Percentiles rank a stretch among this genome's conserved stretches.
phyloP scores from a whole-genome alignment of 176 grass and related monocot species.

The Aegilops longissima region DNA sequence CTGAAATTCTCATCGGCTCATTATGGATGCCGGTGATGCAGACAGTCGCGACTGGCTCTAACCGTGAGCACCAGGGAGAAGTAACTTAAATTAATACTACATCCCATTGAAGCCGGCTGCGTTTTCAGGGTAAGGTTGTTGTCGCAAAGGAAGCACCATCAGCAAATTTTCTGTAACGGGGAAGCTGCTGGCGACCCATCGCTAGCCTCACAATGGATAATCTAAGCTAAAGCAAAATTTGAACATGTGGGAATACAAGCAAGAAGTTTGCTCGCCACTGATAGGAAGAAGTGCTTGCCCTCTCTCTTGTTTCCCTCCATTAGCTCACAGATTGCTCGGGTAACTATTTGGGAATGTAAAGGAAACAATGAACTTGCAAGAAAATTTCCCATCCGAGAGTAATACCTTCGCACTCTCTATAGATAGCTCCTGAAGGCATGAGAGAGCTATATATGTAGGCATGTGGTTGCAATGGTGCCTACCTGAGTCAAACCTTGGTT shows the following conservation, averaged over 20 bases:
- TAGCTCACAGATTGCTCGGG: background rate
- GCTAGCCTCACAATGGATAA: background rate
- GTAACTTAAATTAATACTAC: no score
- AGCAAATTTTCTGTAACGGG: background rate
- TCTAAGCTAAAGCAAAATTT: background rate
- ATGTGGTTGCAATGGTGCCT: background rate
- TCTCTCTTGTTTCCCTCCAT: background rate
- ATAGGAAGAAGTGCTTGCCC: background rate
- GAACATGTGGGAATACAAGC: background rate
- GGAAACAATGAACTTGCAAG: background rate
- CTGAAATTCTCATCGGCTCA: no score
- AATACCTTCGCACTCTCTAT: background rate
- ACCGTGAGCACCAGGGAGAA: no score
- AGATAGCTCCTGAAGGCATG: background rate
- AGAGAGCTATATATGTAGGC: background rate
- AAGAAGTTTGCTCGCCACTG: background rate
- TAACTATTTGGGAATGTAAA: background rate
- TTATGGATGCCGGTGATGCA: no score
- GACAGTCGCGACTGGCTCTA: no score
- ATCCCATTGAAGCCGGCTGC: no score
- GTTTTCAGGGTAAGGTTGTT: no score
- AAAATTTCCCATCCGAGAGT: background rate
- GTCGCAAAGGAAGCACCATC: background rate
- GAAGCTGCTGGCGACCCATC: background rate
- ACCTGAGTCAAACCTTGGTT: no score